Evolutionary conservation across 2,329 filamentous ascomycete species (phyloP), one percentile per base, ranked within the genome.

Genomic region (Trichoderma koningii): DNA sequence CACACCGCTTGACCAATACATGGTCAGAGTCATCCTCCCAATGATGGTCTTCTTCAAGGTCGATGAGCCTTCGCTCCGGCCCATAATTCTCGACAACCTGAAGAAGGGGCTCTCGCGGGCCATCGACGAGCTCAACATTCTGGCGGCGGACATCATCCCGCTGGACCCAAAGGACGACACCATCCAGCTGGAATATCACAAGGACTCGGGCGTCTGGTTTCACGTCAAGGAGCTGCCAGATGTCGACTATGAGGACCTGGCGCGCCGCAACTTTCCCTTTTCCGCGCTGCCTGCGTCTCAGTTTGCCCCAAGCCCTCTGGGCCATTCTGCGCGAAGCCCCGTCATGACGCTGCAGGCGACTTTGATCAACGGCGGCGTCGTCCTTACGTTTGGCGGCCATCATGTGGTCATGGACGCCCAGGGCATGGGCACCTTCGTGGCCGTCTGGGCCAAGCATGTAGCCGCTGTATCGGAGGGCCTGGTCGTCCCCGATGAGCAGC

Each of bases 391-490:
- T 61, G 56, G 60, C 50, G 64, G 59, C 45, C 64, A 66, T 19
- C 64, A 66, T 63, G 64, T 63, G 44, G 45, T 66, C 44, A 66
- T 66, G 64, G 64, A 66, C 19, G 64, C 64, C n/a, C 64, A 66
- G 41, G 64, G 64, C 42, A 57, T 63, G 60, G 64, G 64, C 23
- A 66, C 64, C 12, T 63, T 66, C 28, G 64, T 61, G 30, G 50
- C 60, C 10, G 51, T 66, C 9, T 66, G 64, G 64, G 53, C 64
- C 51, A 66, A 64, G 41, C 57, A 66, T 45, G 59, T 66, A 41
- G 52, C 50, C 21, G 64, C 64, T 7, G 64, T 56, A 19, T 63
- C 64, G 26, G 52, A 38, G 9, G 64, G 64, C 3, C 52, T 63
- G 7, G 26, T 28, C 9, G 51, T 66, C 19, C 21, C 23, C 41